A percentile compares a stretch with the other conserved stretches of the same genome.
Evolutionary conservation across 345 rosid genomes (phyloP).

Genomic region (Corchorus olitorius): DNA sequence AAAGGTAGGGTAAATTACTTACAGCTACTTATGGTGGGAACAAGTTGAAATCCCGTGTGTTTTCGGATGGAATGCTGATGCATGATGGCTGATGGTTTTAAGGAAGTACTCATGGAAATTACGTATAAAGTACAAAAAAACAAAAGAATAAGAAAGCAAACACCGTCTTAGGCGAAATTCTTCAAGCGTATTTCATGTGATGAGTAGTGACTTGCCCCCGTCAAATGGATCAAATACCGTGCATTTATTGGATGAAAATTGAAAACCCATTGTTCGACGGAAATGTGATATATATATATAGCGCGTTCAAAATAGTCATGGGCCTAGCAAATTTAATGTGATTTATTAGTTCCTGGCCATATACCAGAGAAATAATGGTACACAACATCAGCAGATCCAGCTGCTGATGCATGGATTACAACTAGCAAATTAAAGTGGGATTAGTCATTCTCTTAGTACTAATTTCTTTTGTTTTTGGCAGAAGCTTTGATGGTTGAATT

Average conservation of each 20-base stretch:
- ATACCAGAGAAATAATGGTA: neutral
- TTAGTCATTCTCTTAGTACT: slow-evolving; percentile 7
- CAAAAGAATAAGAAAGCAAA: neutral
- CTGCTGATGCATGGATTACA: slow-evolving; percentile 16
- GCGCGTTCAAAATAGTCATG: neutral
- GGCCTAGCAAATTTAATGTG: neutral
- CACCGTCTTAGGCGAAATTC: too few relatives aligned
- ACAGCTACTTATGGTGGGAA: neutral
- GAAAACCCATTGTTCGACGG: neutral
- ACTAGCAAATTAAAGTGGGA: slow-evolving; percentile 1
- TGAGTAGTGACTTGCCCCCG: too few relatives aligned
- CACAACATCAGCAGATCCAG: slow-evolving; percentile 5
- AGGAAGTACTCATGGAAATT: neutral
- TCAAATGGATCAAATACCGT: neutral
- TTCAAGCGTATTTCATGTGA: too few relatives aligned
- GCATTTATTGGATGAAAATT: neutral
- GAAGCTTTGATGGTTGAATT: neutral
- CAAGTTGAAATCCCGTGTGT: neutral
- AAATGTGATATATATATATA: neutral
- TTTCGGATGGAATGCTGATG: neutral
- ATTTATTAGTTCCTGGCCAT: neutral
- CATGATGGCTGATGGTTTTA: neutral
- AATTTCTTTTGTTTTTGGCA: neutral
- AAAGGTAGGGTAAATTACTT: slow-evolving; percentile 2
- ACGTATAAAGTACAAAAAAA: neutral